phyloP scores from a whole-genome alignment of 202 grass and related monocot species.

The Cymbopogon flexuosus region DNA sequence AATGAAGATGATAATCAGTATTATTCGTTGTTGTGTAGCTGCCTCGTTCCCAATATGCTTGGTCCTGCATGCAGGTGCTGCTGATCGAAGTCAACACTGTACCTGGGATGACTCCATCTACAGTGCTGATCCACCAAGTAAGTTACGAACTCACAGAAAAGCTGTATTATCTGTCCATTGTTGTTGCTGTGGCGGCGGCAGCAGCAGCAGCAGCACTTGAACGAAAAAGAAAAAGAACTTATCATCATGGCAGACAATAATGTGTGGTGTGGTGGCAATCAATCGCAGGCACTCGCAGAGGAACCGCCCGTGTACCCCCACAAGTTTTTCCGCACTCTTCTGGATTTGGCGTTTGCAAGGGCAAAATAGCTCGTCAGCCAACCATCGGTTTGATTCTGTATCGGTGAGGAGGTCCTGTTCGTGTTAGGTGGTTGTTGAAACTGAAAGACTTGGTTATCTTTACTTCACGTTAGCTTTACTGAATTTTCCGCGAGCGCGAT shows the following conservation, averaged over 20 bases:
- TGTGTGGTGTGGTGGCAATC: background rate
- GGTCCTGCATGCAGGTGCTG: conserved; percentile 53
- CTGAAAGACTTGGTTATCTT: background rate
- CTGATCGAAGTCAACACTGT: conserved; percentile 90
- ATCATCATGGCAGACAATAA: background rate
- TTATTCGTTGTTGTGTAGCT: no score
- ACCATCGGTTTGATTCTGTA: background rate
- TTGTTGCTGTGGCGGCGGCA: background rate
- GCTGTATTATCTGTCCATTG: no score
- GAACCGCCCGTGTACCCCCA: conserved; percentile 64
- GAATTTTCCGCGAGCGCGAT: background rate
- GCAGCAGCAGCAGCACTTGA: no score
- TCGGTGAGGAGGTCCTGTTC: background rate
- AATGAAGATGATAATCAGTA: background rate
- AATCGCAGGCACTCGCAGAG: conserved; percentile 70
- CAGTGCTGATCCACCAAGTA: conserved; percentile 87
- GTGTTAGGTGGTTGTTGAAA: background rate
- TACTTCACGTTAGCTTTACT: background rate
- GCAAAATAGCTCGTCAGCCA: conserved; percentile 25
- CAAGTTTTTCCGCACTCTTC: conserved; percentile 69
- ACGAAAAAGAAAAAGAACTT: no score
- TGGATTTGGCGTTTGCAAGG: conserved; percentile 66
- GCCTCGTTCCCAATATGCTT: background rate
- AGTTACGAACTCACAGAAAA: background rate
- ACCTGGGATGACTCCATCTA: conserved; percentile 93